Evolutionary conservation across 352 stramenopile genomes (phyloP), one percentile per base, ranked within the genome.

Genomic region (Pythium guiyangense): DNA sequence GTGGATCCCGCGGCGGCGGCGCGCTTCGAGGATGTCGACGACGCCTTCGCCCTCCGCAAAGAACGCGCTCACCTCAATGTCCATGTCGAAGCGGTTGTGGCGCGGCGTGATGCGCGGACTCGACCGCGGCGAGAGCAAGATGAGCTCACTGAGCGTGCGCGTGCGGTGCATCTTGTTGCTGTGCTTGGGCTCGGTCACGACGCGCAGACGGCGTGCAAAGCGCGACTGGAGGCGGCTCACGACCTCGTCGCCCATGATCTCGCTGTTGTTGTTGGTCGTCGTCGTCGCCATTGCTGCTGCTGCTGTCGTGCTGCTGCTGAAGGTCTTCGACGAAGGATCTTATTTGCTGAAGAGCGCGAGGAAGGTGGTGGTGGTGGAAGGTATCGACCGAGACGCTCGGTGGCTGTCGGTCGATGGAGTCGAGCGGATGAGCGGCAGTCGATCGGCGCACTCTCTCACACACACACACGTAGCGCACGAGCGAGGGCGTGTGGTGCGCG

Each of bases 161-260:
- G 83, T 92, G 49, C 77, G 77, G 66, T 90, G 80, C 83, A 92
- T 90, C 65, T 90, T 90, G 68, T 90, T 90, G 74, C 74, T 89
- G 62, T 83, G 74, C 57, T 88, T 88, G 52, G 80, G 83, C 67
- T 88, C 80, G n/a, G 83, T 92, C 50, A 92, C 67, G n/a, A 92
- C 83, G 51, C 83, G 83, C 46, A 92, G 66, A 12, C 83, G 78
- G 5, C 83, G 72, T 1, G 79, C 78, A 63, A 88, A 86, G 59
- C 75, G 75, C 43, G 58, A 60, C 51, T 64, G 51, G 20, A 60
- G 44, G 11, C 51, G 43, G 34, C 43, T 47, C 15, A 64, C 31
- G 11, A 22, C 58, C 20, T 64, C 52, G 17, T 64, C 52, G 20
- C 12, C 29, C 29, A 56, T 52, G 34, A 17, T 22, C 27, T 15